Base-by-base conservation (phyloP, 768 basidiomycete genomes). In the Agaricus blazei region DNA sequence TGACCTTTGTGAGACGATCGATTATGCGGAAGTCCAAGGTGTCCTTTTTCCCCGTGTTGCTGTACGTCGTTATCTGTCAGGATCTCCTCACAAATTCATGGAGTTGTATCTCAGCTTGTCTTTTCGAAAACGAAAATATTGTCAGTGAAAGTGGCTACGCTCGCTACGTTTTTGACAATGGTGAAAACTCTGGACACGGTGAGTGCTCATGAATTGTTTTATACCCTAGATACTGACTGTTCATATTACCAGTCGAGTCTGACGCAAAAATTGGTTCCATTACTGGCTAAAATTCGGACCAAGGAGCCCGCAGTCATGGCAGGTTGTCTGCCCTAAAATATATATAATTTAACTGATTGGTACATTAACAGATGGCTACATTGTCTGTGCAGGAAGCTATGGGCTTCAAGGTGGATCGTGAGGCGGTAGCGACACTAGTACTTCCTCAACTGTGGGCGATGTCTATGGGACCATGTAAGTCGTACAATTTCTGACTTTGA, bases 271-370 rank as follows among this genome's bases (percentile, higher is more conserved):
- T 78, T 99, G 19, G 96, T 98, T 3, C 97, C 97, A 1, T 70
- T 98, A 14, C 77, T 99, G 26, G 88, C 94, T 0, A 97, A 93
- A 68, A 97, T 98, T 59, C 85, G 94, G 37, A 98, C 96, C 4
- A 96, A 93, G 67, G 95, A 98, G 66, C 96, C 96, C 9, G 84
- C 88, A 48, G 96, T 98, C 4, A 97, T 93, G 82, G 91, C 93
- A 62, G 56, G 73, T 36, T 55, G 50, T 3, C 38, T 58, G 34
- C 11, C 24, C 28, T 52, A 3, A 31, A 24, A 53, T 48, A 24
- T 48, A 12, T 41, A 3, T 34, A 2, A 34, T 49, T 6, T 31
- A 45, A 24, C 19, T 23, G 15, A 27, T 15, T 34, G 28, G 41
- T 55, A 11, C 51, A 3, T 59, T 19, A 5, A 7, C n/a, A 92